Evolutionary conservation across 768 basidiomycete species (phyloP).

Genomic region (Termitomyces sp.): DNA sequence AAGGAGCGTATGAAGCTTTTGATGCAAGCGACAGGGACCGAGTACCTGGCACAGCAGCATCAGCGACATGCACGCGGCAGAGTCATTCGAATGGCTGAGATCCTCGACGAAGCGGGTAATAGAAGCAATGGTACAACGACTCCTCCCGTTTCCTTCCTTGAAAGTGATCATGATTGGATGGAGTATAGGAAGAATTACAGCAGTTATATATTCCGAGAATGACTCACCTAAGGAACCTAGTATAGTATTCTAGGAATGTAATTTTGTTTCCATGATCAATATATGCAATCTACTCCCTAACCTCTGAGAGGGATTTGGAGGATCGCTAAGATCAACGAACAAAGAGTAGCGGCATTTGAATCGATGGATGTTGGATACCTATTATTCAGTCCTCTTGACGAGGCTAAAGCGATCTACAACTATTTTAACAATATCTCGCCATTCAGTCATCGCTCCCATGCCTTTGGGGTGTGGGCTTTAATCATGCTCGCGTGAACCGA

Average conservation of each 20-base stretch:
- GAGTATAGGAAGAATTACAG: neutral
- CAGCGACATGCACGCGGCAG: neutral
- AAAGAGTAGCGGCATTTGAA: too few relatives aligned
- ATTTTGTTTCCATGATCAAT: neutral
- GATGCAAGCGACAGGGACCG: neutral
- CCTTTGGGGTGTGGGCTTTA: slow-evolving; percentile 43
- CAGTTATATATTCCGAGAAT: neutral
- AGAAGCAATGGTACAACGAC: neutral
- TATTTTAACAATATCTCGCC: slow-evolving; percentile 81
- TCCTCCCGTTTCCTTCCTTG: neutral
- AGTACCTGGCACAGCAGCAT: neutral
- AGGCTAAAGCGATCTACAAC: slow-evolving; percentile 59
- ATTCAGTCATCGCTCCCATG: slow-evolving; percentile 94
- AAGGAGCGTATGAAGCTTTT: neutral
- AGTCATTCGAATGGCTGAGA: neutral
- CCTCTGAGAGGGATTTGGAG: too few relatives aligned
- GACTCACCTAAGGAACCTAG: neutral
- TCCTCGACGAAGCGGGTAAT: neutral
- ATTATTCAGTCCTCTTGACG: neutral
- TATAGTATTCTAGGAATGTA: neutral
- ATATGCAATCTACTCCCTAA: neutral
- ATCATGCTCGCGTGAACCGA: neutral
- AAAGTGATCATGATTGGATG: neutral
- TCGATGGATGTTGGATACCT: neutral
- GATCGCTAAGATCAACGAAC: too few relatives aligned